phyloP scores from a whole-genome alignment of 306 rosid genomes.

The Coriaria nepalensis region DNA sequence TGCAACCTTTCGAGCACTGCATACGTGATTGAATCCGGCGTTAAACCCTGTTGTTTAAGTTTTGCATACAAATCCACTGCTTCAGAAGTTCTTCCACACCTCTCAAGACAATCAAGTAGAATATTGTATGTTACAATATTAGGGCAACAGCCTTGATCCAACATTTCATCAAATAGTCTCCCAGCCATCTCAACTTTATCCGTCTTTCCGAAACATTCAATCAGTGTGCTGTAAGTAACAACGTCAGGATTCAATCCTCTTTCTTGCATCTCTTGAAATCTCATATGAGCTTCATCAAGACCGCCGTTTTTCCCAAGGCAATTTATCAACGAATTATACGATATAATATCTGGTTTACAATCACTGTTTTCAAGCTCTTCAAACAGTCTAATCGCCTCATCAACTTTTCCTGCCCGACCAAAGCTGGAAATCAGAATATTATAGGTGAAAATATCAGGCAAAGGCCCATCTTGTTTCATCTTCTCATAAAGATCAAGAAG shows the following conservation, averaged over 20 bases:
- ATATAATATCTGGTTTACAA: conserved; percentile 55
- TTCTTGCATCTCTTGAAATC: conserved; percentile 87
- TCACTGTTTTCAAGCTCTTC: conserved; percentile 71
- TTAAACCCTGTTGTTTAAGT: conserved; percentile 81
- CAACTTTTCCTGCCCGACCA: conserved; percentile 70
- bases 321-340: conserved; percentile 83
- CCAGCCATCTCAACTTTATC: conserved; percentile 81
- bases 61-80: conserved; percentile 79
- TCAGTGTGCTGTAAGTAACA: conserved; percentile 86
- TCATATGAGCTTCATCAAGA: conserved; percentile 94
- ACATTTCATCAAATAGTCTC: conserved; percentile 69
- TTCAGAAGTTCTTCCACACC: conserved; percentile 75
- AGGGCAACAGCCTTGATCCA: conserved; percentile 64
- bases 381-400: conserved; percentile 47
- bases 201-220: conserved; percentile 90
- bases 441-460: conserved; percentile 70
- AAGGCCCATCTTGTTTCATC: conserved; percentile 73
- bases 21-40: conserved; percentile 82
- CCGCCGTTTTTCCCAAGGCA: conserved; percentile 92
- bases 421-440: conserved; percentile 74
- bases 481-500: conserved; percentile 57
- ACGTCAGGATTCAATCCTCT: conserved; percentile 78
- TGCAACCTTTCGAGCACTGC: conserved; percentile 78
- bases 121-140: conserved; percentile 82
- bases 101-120: conserved; percentile 84